Evolutionary conservation across 2,329 filamentous ascomycete species (phyloP), one percentile per base, ranked within the genome.

Genomic region (Pseudopyricularia cyperi): DNA sequence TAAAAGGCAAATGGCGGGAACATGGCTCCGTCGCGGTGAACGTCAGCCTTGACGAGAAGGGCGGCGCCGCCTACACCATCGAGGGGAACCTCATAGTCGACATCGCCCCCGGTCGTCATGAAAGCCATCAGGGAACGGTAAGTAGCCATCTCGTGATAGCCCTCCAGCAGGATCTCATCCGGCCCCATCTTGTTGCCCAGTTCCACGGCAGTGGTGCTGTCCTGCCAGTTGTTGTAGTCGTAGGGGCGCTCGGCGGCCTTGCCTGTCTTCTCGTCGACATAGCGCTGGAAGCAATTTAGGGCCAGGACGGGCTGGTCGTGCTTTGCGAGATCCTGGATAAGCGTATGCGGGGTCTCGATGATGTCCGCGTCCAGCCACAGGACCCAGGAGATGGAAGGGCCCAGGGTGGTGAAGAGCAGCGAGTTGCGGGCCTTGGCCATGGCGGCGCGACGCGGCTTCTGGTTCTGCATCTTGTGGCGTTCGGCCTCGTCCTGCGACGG

Each of bases 221-320:
- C 93, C 62, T 91, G 82, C 93, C 93, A 98, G 65, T 87, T 95
- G 71, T 98, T 98, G 75, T 84, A 97, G 70, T 98, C 93, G 66
- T 98, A 98, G 0, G 90, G 82, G 4, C 93, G 81, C 62, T 91
- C 81, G 44, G 83, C 80, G 71, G 80, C 79, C 57, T 80, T 75
- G 61, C 85, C 83, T 50, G 78, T 83, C 14, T 85, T 76, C 1
- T 72, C 60, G 56, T 96, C 84, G 47, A 77, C 78, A 69, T 80
- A 97, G 56, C 85, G 76, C 70, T 98, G 93, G 74, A 86, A 96
- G 73, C 91, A 97, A 66, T 98, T 98, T 50, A 93, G 89, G 1
- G 90, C 89, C 52, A 97, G 86, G 56, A 98, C 80, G n/a, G 89
- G 79, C 68, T 93, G 89, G 68, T 97, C 80, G 67, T 94, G 88